A percentile compares a stretch with the other conserved stretches of the same genome.
These are phyloP conservation scores for Xerocomellus chrysenteron DNA, from an alignment of 768 basidiomycete species.

Conservation along the genomic window DNA sequence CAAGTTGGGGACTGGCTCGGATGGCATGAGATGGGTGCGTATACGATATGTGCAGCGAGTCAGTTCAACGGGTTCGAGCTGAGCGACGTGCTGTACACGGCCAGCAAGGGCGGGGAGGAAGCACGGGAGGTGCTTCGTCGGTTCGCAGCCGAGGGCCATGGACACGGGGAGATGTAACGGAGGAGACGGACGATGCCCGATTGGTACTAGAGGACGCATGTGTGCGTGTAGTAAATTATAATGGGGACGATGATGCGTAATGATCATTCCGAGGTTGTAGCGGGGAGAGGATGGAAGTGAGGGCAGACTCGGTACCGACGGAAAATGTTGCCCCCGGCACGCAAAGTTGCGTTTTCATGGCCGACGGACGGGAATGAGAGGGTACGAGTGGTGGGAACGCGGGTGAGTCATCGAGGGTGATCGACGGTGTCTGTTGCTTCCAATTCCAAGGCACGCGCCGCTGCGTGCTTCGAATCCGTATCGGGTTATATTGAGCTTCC, in stretches of 20 bases:
- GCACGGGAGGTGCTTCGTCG: constrained; percentile 50
- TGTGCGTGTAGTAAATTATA: constrained; percentile 15
- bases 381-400: neutral
- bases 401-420: constrained; percentile 28
- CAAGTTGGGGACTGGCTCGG: constrained; percentile 96
- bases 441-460: constrained; percentile 26
- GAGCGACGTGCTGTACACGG: constrained; percentile 78
- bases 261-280: constrained; percentile 4
- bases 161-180: constrained; percentile 26
- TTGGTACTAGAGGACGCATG: constrained; percentile 1
- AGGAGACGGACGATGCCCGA: neutral
- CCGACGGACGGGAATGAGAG: constrained; percentile 15
- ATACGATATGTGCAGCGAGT: constrained; percentile 96
- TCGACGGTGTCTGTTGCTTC: constrained; percentile 28
- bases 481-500: constrained; percentile 20
- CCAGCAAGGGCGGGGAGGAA: constrained; percentile 54
- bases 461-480: constrained; percentile 18
- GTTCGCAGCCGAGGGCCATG: constrained; percentile 47
- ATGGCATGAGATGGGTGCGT: constrained; percentile 98
- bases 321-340: neutral
- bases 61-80: constrained; percentile 91
- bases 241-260: constrained; percentile 11
- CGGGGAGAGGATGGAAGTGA: neutral
- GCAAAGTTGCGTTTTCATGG: neutral
- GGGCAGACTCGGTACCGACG: constrained; percentile 12